Conservation (phyloP, 1,284 basidiomycete genomes). For the Fomitopsis pinicola region DNA sequence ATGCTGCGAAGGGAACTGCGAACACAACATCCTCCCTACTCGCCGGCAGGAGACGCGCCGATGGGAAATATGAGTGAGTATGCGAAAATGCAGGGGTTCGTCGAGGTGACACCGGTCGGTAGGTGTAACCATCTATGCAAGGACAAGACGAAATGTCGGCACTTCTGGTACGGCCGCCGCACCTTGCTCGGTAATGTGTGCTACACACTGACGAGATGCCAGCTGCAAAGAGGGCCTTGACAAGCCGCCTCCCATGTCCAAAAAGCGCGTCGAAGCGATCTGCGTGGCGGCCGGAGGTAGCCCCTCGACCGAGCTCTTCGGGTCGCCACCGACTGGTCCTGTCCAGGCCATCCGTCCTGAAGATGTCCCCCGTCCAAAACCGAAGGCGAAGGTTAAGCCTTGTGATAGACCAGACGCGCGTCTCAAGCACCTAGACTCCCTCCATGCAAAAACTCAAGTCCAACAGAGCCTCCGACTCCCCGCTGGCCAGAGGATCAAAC, state of each 20-base stretch:
- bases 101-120: background rate
- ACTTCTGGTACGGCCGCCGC: constrained; percentile 55
- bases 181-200: background rate
- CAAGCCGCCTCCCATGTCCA: constrained; percentile 45
- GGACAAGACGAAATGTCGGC: constrained; percentile 68
- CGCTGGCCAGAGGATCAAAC: constrained; percentile 43
- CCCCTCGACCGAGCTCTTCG: background rate
- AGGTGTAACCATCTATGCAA: constrained; percentile 82
- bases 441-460: constrained; percentile 43
- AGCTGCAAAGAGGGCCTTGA: constrained; percentile 70
- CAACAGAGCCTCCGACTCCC: constrained; percentile 35
- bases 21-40: background rate
- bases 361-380: constrained; percentile 9
- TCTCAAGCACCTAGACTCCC: constrained; percentile 39
- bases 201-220: constrained; percentile 5
- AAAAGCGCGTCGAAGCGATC: constrained; percentile 20
- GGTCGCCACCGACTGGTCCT: background rate
- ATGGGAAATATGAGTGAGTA: constrained; percentile 53
- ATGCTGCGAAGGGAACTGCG: background rate
- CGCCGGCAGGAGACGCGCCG: constrained; percentile 27
- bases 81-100: background rate
- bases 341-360: background rate
- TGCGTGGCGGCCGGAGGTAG: constrained; percentile 6
- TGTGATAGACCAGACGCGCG: constrained; percentile 24
- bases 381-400: constrained; percentile 14